Evolutionary conservation across 441 rosid genomes (phyloP), one percentile per base, ranked within the genome.

Genomic region (Melastoma candidum): DNA sequence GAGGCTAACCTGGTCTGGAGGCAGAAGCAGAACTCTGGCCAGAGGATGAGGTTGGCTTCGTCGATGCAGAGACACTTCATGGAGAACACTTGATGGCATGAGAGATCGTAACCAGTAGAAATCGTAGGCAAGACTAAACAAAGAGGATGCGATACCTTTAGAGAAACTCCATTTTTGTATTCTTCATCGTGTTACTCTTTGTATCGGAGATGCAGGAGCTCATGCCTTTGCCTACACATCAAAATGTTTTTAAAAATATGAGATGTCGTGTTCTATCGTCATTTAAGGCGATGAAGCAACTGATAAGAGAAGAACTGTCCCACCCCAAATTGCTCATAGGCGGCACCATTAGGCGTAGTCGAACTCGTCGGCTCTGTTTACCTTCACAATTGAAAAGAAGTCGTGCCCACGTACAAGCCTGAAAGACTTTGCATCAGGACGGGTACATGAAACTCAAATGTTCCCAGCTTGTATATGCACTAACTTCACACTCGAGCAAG

Each of bases 111-210:
- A 27, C 39, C 12, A 7, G 3, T 6, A 46, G 22, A 44, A 2
- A 1, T 44, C 8, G 14, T 0, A 26, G 44, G 39, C 26, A 6
- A 39, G 11, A 44, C 51, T 10, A 11, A 26, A 39, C 11, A 17
- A 44, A 11, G 11, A 11, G 11, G 11, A 14, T 44, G 45, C 9
- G 44, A 58, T 76, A 83, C 98, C 98, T 80, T 67, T 82, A 80
- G 25, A 79, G 82, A 54, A 84, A 41, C 25, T 92, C 98, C 53
- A 80, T n/a, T 70, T 79, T 92, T 12, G 92, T 80, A 68, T 87
- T 92, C 84, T 85, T 92, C 96, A 87, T 83, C 64, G 85, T 67
- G 68, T 78, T 85, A 77, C 94, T 74, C 79, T 82, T 92, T 53
- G 53, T 65, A 59, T 81, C 54, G 51, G 85, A 79, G 56, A 77